Base-by-base conservation (phyloP, 371 early-diverging fungal genomes). In the Apophysomyces trapeziformis region DNA sequence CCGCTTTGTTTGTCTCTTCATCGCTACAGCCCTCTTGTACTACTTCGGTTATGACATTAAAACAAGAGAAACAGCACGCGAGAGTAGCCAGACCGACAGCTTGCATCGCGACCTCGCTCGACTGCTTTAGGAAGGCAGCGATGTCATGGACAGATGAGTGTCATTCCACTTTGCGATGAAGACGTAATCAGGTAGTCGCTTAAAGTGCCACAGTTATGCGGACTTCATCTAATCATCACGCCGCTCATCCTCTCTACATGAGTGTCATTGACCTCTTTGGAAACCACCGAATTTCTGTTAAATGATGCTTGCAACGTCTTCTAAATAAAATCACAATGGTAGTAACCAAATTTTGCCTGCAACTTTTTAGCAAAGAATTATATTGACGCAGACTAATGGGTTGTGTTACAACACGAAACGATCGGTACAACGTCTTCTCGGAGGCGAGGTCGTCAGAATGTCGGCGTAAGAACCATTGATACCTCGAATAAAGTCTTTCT, bases 351-450 rank as follows among this genome's bases (percentile, higher is more conserved):
- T 26, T 26, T 26, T 26, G 32, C 32, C 32, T 26, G 32, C 32
- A 26, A 26, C 32, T 26, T 26, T 1, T 1, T 2, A 26, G 43
- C 43, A 43, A 43, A 43, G 43, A 43, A 43, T 43, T 4, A 43
- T 43, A 43, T 3, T 43, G 43, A 43, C 43, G 5, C 43, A 43
- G 14, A 43, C 4, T 43, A 43, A 43, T 4, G 43, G 43, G 43
- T 4, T 43, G 43, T 43, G 43, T 43, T 43, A 2, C 43, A 43
- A 0, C 43, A 43, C 43, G 43, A 43, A 43, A 43, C 0, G 5
- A 43, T 43, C 43, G 43, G 43, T 43, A 43, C 43, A 43, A 43
- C 43, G 43, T 43, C 43, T 43, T 43, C 43, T 43, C 43, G 43
- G 43, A 43, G 43, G 43, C 43, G 43, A 4, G 43, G 5, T 43